Base-by-base conservation (phyloP, 192 early-diverging fungal genomes). In the Chytriomyces sp. region DNA sequence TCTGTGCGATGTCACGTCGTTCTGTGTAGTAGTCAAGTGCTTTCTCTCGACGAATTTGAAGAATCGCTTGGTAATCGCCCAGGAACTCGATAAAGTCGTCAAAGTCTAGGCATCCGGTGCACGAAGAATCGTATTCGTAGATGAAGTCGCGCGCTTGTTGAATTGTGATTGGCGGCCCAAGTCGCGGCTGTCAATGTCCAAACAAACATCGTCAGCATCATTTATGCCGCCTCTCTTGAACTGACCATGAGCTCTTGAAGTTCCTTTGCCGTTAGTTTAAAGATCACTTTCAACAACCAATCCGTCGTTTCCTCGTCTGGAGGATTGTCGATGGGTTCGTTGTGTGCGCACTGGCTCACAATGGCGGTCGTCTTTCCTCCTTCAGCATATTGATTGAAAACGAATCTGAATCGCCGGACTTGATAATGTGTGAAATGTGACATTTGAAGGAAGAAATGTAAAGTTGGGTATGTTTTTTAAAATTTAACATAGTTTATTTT, bases 21-120 rank as follows among this genome's bases (percentile, higher is more conserved):
- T 19, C 36, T 8, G 17, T 26, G 31, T 66, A 67, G 41, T 75
- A 36, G 28, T 14, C 39, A 14, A 49, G 17, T 19, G 75, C 69
- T 19, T 44, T 64, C 10, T 72, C 75, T 33, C 69, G 34, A 31
- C 56, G 28, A 52, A 58, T 39, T 22, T 54, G 40, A 17, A 81
- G 64, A 49, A 65, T 73, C 19, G 70, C 69, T 44, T 69, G 49
- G 56, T 82, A 80, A 54, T 81, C 81, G 3, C 56, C 68, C 31
- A 82, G 34, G 55, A 82, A 81, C 63, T 82, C 81, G 28, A 78
- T 39, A 73, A 82, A 82, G 64, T 82, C 81, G 25, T 78, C 79
- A 68, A 80, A 78, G 55, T 74, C 76, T 5, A 82, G 55, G 25
- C 28, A 22, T 1, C 81, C 81, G 8, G 78, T 75, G 44, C 75